phyloP scores from a whole-genome alignment of 257 asterid species.

The Petrea volubilis region DNA sequence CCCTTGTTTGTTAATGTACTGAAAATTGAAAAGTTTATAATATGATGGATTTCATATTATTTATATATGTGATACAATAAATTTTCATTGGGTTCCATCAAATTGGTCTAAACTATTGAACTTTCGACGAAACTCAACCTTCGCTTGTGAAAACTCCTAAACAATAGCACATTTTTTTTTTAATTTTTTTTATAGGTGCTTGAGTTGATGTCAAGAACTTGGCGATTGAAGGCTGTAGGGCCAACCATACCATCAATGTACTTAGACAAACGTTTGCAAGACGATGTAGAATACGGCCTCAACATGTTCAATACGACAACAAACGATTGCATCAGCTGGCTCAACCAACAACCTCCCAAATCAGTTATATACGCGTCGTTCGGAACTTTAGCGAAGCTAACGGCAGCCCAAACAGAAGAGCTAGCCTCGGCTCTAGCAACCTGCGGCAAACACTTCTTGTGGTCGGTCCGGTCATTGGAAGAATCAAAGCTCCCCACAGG shows the following conservation, averaged over 20 bases:
- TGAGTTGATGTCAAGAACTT: not conserved
- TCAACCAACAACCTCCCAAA: not conserved
- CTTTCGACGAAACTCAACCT: not conserved
- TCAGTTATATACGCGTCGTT: constrained; percentile 29
- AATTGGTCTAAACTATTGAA: no score
- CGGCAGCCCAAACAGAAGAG: not conserved
- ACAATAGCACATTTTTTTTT: not conserved
- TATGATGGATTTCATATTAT: no score
- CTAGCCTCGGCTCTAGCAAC: not conserved
- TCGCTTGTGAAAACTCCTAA: not conserved
- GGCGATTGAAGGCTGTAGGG: not conserved
- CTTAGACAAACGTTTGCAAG: not conserved
- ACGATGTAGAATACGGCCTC: constrained; percentile 9
- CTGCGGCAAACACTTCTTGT: not conserved
- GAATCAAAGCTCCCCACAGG: not conserved
- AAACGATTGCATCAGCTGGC: not conserved
- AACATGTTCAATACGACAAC: not conserved
- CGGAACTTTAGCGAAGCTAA: constrained; percentile 23
- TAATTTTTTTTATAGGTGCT: not conserved
- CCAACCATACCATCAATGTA: constrained; percentile 6
- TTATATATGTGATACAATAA: no score
- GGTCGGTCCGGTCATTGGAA: not conserved
- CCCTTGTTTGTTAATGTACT: no score
- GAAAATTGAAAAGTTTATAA: no score
- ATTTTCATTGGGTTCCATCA: no score